Base-by-base conservation (phyloP, 164 flowering plant species). In the Kalanchoe fedtschenkoi region DNA sequence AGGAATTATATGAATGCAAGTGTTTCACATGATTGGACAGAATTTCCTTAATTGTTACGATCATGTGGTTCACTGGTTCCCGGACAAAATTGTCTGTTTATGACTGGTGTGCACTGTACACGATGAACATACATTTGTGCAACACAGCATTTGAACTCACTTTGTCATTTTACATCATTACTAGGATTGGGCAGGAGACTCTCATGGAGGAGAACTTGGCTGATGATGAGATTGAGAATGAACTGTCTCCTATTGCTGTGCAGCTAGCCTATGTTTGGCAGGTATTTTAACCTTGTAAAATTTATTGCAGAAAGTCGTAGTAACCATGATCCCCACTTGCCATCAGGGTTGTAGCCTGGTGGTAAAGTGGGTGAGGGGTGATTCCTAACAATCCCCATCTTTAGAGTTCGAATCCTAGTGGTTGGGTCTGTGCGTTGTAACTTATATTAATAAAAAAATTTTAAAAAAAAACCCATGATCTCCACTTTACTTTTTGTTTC, bases 241-340 rank as follows among this genome's bases (percentile, higher is more conserved):
- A 93, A 73, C 77, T 93, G 76, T 86, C 95, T 51, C 96, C 97
- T 21, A 77, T 93, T 62, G 70, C 83, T 70, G 96, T 90, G 47
- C 97, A 90, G 77, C 71, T 93, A 73, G 99, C 95, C 42, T 90
- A 85, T 80, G 96, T 88, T 70, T 84, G 76, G 67, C 99, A 88
- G 95, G 99, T 93, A 69, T 13, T 15, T 51, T n/a, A 51, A 26
- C 32, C 56, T 51, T 6, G 10, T 51, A 24, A 37, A 24, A 24
- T 26, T 2, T 17, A 51, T 51, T 3, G n/a, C 21, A 30, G 11
- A 26, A 24, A 24, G 16, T 14, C 56, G 26, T 51, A 28, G 56
- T 24, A 2, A 26, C 17, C 28, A 51, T 51, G 13, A 7, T 3
- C 16, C 56, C 26, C 56, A 26, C n/a, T n/a, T n/a, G n/a, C n/a